Conservation (phyloP, 768 basidiomycete genomes). For the Amanita muscaria region DNA sequence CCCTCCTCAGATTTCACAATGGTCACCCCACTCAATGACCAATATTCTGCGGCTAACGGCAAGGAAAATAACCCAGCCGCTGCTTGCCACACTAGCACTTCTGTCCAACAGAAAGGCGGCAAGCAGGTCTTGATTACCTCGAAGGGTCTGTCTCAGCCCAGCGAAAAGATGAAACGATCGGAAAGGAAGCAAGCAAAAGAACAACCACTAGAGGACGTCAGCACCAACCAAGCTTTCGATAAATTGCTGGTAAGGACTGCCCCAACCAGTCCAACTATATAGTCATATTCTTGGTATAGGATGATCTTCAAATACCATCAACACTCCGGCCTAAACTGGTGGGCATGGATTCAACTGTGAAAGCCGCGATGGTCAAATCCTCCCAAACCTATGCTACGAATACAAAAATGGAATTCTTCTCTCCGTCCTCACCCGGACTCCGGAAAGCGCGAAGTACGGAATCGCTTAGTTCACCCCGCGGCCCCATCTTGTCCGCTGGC, state of each 20-base stretch:
- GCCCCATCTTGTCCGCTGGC: conserved; percentile 26
- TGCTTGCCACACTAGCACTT: conserved; percentile 31
- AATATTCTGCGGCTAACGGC: conserved; percentile 29
- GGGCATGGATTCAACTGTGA: conserved; percentile 77
- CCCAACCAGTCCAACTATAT: neutral
- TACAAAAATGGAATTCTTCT: conserved; percentile 23
- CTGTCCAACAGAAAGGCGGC: conserved; percentile 10
- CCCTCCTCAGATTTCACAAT: conserved; percentile 67
- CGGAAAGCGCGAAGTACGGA: conserved; percentile 70
- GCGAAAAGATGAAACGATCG: conserved; percentile 34
- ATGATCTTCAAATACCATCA: conserved; percentile 82
- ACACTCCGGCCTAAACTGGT: conserved; percentile 69
- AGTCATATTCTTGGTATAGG: conserved; percentile 32
- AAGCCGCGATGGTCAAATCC: conserved; percentile 87
- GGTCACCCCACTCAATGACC: conserved; percentile 46
- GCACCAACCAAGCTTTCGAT: conserved; percentile 69
- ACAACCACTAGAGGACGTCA: conserved; percentile 22
- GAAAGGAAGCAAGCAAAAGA: conserved; percentile 31
- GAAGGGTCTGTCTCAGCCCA: conserved; percentile 25
- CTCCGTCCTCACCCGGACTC: conserved; percentile 45
- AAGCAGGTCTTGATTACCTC: conserved; percentile 16
- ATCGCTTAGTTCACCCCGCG: conserved; percentile 51
- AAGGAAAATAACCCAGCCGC: too few species aligned
- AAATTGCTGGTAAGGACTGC: conserved; percentile 56
- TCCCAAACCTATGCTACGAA: conserved; percentile 54